Evolutionary conservation across 371 early-diverging fungal genomes (phyloP).

Genomic region (Nematocida ironsii): DNA sequence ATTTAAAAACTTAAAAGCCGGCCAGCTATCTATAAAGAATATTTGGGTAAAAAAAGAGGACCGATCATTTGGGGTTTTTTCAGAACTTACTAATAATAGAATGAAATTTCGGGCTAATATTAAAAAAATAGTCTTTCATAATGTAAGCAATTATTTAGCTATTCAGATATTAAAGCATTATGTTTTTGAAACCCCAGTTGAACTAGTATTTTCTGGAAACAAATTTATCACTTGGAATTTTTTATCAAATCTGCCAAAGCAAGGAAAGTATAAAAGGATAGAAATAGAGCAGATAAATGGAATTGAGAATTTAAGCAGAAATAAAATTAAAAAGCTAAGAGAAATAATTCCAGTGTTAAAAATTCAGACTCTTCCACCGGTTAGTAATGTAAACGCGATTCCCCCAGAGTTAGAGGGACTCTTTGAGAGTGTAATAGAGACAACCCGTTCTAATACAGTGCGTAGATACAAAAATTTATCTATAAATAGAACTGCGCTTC

Average conservation of each 20-base stretch:
- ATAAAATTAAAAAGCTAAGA: neutral
- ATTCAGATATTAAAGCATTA: neutral
- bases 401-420: neutral
- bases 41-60: neutral
- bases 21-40: neutral
- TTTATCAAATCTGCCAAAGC: neutral
- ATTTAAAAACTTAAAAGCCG: neutral
- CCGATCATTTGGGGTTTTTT: too few species aligned
- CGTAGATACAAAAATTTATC: neutral
- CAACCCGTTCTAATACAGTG: neutral
- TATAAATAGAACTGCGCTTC: neutral
- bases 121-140: slow-evolving; percentile 2
- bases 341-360: neutral
- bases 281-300: neutral
- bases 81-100: too few species aligned
- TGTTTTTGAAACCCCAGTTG: neutral
- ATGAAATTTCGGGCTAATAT: neutral
- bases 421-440: neutral
- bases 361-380: neutral
- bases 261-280: neutral
- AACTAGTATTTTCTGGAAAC: neutral
- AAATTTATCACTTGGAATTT: neutral
- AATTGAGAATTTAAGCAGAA: neutral
- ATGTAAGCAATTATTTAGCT: neutral
- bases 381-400: neutral